phyloP scores from a whole-genome alignment of 495 filamentous ascomycete genomes.

The Hypoxylon perforatum region DNA sequence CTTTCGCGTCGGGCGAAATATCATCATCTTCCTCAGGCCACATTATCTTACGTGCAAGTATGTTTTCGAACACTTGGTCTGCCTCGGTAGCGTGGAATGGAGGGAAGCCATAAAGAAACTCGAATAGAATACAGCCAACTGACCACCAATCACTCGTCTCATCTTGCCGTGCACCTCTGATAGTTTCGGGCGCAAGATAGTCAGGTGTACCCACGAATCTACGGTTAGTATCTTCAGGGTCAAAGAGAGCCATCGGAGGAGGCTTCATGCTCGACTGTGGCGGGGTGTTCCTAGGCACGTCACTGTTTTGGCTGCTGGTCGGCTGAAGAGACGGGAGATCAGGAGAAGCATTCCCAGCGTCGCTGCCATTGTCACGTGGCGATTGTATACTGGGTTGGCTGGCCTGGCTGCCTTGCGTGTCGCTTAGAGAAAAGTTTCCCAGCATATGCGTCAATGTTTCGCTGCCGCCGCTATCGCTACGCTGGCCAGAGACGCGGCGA shows the following conservation, averaged over 20 bases:
- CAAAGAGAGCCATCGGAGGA: slow-evolving; percentile 94
- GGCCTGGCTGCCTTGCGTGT: slow-evolving; percentile 53
- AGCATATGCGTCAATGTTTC: slow-evolving; percentile 88
- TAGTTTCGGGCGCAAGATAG: slow-evolving; percentile 96
- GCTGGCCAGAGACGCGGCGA: slow-evolving; percentile 83
- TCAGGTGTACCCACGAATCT: slow-evolving; percentile 97
- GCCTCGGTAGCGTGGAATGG: slow-evolving; percentile 93
- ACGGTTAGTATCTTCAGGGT: slow-evolving; percentile 91
- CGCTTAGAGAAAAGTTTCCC: slow-evolving; percentile 81
- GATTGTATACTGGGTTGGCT: slow-evolving; percentile 64
- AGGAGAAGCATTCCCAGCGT: slow-evolving; percentile 71
- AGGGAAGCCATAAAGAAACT: slow-evolving; percentile 89
- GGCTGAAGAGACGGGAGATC: slow-evolving; percentile 73
- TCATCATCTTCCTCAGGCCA: slow-evolving; percentile 84
- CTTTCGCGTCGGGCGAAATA: slow-evolving; percentile 85
- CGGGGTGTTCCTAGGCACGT: slow-evolving; percentile 62
- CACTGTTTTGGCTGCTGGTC: slow-evolving; percentile 64
- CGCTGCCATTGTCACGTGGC: slow-evolving; percentile 61
- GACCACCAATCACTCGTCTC: slow-evolving; percentile 99
- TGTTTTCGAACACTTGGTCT: slow-evolving; percentile 97
- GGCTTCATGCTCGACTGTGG: slow-evolving; percentile 86
- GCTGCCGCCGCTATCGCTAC: slow-evolving; percentile 91
- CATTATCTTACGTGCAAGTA: slow-evolving; percentile 84
- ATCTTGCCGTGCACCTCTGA: slow-evolving; percentile 93
- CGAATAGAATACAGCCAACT: slow-evolving; percentile 95